Base-by-base conservation (phyloP, 225 moss, liverwort and hornwort genomes). In the Physcomitrellopsis africana region DNA sequence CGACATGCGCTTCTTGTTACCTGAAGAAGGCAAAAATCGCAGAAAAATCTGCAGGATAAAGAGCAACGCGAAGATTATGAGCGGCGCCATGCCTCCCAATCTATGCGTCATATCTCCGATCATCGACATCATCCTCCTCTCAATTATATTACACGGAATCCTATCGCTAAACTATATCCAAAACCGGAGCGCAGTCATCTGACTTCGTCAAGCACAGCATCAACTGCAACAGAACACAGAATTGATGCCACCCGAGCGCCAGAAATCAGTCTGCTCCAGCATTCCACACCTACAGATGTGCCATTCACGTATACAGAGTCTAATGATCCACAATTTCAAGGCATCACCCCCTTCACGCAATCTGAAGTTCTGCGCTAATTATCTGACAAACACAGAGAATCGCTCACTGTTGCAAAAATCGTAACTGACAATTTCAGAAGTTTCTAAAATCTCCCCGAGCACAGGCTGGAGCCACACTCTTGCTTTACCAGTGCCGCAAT, bases 31-130 rank as follows among this genome's bases (percentile, higher is more conserved):
- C 52, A 87, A 60, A 14, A 79, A 77, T 18, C 84, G 87, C 14
- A 84, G 67, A 67, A 54, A 42, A 48, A 84, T 70, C 57, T 84
- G 84, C 70, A 84, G 59, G 43, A 74, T 10, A 57, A 87, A 55
- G 53, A 87, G 66, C 57, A 82, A 54, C 2, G 4, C 42, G 77
- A 87, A 87, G 63, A 82, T 54, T 10, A 84, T 64, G 66, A 84
- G 48, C 12, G 87, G 81, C 67, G 72, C 70, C 68, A 74, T 68
- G 79, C 84, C 79, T 42, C 81, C 68, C 41, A 72, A 15, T 52
- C 26, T 59, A 76, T 77, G n/a, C 51, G 12, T 11, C 70, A 49
- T 45, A 5, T 69, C 68, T 29, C 17, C 27, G 29, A 44, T 22
- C 61, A 66, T 55, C 61, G 37, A 60, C 70, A 74, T 59, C 73